Conservation (phyloP, 352 stramenopile species). For the Pythium grandisporangium region DNA sequence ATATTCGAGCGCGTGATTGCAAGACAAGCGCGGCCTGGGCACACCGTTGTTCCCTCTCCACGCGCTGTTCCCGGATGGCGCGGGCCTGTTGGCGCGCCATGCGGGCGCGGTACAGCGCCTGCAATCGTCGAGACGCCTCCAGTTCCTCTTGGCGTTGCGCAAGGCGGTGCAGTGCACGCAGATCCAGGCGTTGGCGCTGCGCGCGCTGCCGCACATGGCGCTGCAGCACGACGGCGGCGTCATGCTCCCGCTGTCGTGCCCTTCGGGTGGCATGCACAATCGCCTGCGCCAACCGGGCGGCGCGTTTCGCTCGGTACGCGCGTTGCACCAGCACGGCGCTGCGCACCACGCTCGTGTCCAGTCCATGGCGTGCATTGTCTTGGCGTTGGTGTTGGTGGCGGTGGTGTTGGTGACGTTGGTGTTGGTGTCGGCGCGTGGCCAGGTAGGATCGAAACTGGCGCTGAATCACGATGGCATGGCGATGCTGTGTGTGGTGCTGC, state of each 20-base stretch:
- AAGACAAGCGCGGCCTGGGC: slow-evolving; percentile 33
- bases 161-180: slow-evolving; percentile 22
- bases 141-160: slow-evolving; percentile 19
- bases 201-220: slow-evolving; percentile 35
- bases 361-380: no score
- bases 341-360: slow-evolving; percentile 14
- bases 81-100: slow-evolving; percentile 30
- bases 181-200: slow-evolving; percentile 22
- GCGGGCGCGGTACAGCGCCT: slow-evolving; percentile 45
- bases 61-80: slow-evolving; percentile 19
- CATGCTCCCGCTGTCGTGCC: slow-evolving; percentile 21
- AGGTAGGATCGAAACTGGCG: slow-evolving; percentile 48
- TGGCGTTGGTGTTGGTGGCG: no score
- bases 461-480: slow-evolving; percentile 55
- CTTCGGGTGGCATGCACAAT: slow-evolving; percentile 20
- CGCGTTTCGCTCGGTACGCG: slow-evolving; percentile 42
- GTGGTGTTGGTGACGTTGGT: no score
- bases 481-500: slow-evolving; percentile 30
- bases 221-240: slow-evolving; percentile 41
- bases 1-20: slow-evolving; percentile 40
- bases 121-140: slow-evolving; percentile 37
- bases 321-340: slow-evolving; percentile 43
- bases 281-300: slow-evolving; percentile 22
- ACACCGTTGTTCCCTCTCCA: slow-evolving; percentile 18
- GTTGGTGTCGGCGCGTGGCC: no score